These are phyloP conservation scores for Suillus subalutaceus DNA, from an alignment of 768 basidiomycete species.

Conservation along the genomic window DNA sequence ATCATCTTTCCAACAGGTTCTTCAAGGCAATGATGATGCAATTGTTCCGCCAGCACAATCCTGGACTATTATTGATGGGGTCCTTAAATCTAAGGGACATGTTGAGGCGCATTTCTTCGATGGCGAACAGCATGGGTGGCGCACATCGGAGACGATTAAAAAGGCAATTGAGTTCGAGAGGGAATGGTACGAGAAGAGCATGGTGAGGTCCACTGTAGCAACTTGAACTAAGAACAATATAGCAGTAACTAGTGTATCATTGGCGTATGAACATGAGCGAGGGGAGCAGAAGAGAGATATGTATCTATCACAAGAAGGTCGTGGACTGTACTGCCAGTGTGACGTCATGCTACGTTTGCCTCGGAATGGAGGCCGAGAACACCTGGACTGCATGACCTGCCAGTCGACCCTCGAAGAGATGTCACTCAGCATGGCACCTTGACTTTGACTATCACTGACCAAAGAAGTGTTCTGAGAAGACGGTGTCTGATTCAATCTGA, in stretches of 20 bases:
- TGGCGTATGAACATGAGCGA: neutral
- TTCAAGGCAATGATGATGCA: slow-evolving; percentile 65
- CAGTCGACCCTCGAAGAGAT: neutral
- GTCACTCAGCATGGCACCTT: neutral
- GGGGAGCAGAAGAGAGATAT: neutral
- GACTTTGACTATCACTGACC: neutral
- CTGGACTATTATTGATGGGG: neutral
- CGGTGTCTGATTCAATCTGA: neutral
- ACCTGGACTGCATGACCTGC: neutral
- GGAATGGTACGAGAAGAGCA: slow-evolving; percentile 36
- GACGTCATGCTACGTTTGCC: too few species aligned
- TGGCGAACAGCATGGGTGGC: slow-evolving; percentile 48
- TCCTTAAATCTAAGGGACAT: neutral
- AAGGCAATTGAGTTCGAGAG: slow-evolving; percentile 37
- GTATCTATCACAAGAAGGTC: neutral
- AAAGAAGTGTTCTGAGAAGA: neutral
- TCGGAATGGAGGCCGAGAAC: too few species aligned
- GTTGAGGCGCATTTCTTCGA: slow-evolving; percentile 44
- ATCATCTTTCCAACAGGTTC: slow-evolving; percentile 45
- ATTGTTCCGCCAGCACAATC: slow-evolving; percentile 74
- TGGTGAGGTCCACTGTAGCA: slow-evolving; percentile 1
- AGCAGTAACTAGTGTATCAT: neutral
- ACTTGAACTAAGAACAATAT: neutral
- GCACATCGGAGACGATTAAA: slow-evolving; percentile 37
- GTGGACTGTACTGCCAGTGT: neutral